Conservation (phyloP, 495 filamentous ascomycete species). For the Parathielavia hyrcaniae region DNA sequence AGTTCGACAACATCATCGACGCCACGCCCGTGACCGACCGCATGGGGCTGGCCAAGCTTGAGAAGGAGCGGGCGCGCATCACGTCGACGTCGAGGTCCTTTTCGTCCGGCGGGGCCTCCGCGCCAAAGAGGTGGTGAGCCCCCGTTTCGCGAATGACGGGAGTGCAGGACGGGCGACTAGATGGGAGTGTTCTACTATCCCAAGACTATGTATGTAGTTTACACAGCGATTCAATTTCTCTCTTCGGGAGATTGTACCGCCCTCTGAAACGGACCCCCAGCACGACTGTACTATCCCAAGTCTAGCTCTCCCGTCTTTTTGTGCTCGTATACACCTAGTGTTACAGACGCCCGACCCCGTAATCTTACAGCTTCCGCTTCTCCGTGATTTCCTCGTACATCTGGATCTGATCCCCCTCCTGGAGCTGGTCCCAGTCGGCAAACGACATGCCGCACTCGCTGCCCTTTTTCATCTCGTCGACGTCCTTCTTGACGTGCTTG, state of each 20-base stretch:
- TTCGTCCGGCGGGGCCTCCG: conserved; percentile 26
- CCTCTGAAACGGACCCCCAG: neutral
- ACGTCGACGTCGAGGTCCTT: conserved; percentile 29
- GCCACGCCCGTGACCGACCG: conserved; percentile 81
- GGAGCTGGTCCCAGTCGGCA: conserved; percentile 67
- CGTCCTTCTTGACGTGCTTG: conserved; percentile 89
- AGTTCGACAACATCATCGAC: conserved; percentile 86
- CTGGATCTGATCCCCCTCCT: conserved; percentile 78
- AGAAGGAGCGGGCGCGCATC: conserved; percentile 39
- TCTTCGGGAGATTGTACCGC: neutral
- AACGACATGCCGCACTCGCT: conserved; percentile 90
- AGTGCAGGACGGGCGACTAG: neutral
- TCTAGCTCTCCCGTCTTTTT: neutral
- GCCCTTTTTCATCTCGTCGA: conserved; percentile 80
- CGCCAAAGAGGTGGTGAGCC: conserved; percentile 29
- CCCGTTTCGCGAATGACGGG: neutral
- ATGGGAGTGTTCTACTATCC: conserved; percentile 10
- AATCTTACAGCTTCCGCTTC: conserved; percentile 57
- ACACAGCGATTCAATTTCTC: neutral
- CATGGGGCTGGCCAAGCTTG: conserved; percentile 51
- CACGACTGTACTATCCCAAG: neutral
- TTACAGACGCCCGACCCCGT: neutral
- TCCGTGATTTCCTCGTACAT: conserved; percentile 72
- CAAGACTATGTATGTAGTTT: no score
- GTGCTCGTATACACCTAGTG: neutral